These are phyloP conservation scores for Penicillium aurantiogriseum DNA, from an alignment of 2,329 filamentous ascomycete species.

Conservation along the genomic window DNA sequence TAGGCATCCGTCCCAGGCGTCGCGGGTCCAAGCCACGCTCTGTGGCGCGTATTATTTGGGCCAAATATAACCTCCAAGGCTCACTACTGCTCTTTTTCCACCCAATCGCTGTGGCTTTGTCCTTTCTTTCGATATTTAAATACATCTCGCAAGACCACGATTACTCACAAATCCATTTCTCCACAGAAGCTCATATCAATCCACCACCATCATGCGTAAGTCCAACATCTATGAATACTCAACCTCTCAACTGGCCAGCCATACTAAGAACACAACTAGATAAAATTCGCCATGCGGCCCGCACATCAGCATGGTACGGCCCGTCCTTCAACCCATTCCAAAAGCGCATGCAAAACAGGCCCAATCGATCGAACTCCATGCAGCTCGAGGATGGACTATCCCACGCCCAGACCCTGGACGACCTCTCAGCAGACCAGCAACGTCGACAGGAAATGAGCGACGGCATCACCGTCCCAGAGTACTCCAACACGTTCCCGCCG, in stretches of 20 bases:
- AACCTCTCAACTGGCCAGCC: neutral
- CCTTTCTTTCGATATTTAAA: neutral
- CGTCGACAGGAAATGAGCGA: constrained; percentile 27
- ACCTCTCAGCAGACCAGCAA: constrained; percentile 24
- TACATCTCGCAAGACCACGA: neutral
- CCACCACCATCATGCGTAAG: constrained; percentile 6
- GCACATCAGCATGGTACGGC: constrained; percentile 44
- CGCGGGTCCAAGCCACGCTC: constrained; percentile 1
- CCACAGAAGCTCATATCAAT: neutral
- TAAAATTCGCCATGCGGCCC: constrained; percentile 40
- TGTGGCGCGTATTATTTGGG: neutral
- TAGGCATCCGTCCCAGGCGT: neutral
- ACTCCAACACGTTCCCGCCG: constrained; percentile 29
- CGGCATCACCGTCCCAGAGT: constrained; percentile 23
- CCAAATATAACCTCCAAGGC: neutral
- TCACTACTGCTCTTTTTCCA: neutral
- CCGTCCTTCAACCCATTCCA: constrained; percentile 44
- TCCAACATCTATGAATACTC: neutral
- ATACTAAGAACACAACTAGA: constrained; percentile 29
- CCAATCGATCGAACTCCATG: constrained; percentile 25
- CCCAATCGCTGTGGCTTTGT: neutral
- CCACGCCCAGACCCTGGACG: constrained; percentile 24
- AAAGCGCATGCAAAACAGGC: constrained; percentile 31
- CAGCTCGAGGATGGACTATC: constrained; percentile 32
- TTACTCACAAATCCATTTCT: neutral